Percentiles rank a stretch among this genome's conserved stretches.
These are phyloP conservation scores for Ilex paraguariensis DNA, from an alignment of 305 asterid genomes.

Conservation along the genomic window DNA sequence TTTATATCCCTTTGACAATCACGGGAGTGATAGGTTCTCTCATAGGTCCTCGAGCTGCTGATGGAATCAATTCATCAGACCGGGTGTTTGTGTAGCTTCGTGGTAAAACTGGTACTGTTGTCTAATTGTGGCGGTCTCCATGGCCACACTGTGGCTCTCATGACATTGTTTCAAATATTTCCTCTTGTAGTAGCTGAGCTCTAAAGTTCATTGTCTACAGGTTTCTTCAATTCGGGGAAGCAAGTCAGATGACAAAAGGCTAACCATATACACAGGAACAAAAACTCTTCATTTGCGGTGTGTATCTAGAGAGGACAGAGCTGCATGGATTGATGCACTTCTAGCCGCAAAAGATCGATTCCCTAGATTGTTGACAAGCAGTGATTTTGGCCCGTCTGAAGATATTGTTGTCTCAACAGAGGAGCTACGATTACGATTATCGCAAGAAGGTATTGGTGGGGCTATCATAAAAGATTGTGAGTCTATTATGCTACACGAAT, in stretches of 20 bases:
- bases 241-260: constrained; percentile 97
- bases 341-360: constrained; percentile 84
- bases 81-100: no score
- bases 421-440: constrained; percentile 57
- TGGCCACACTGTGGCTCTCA: constrained; percentile 10
- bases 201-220: constrained; percentile 36
- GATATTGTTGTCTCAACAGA: constrained; percentile 88
- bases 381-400: constrained; percentile 71
- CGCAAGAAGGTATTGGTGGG: constrained; percentile 75
- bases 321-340: constrained; percentile 91
- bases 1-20: no score
- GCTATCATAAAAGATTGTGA: constrained; percentile 74
- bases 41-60: no score
- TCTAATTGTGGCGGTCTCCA: no score
- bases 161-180: constrained; percentile 1
- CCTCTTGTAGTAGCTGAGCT: constrained; percentile 18
- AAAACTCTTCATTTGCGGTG: constrained; percentile 95
- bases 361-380: constrained; percentile 84
- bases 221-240: constrained; percentile 95
- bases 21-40: no score
- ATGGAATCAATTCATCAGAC: no score
- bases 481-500: constrained; percentile 68
- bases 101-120: no score
- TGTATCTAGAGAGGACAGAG: constrained; percentile 79
- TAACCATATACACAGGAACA: constrained; percentile 92